Base-by-base conservation (phyloP, 148 eudicot species). In the Amaranthus palmeri region DNA sequence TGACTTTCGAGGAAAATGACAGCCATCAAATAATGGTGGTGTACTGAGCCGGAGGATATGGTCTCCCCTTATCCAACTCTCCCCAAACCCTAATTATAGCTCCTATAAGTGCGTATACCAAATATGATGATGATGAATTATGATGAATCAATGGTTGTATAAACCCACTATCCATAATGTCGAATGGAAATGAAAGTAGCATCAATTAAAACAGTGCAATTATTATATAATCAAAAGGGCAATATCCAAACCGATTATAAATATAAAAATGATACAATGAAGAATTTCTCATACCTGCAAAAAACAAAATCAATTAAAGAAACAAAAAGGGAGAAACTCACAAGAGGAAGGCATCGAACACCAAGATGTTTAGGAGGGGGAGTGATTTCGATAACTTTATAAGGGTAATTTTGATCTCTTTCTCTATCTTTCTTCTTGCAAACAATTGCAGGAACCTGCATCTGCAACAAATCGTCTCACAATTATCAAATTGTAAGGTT, bases 331-430 rank as follows among this genome's bases (percentile, higher is more conserved):
- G 47, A 50, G 63, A 45, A 51, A 43, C 88, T 86, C 74, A 91
- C 97, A 49, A 87, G 72, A 60, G 91, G 85, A 25, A 91, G 83
- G 81, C 91, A 85, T 48, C 97, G 97, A 71, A 83, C 55, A 68
- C 93, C 97, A 17, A 91, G 93, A 74, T 75, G 78, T 74, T 82
- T 87, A 71, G 97, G 97, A 55, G 97, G 91, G 54, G 97, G 97
- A 36, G 91, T 84, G 43, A 91, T 85, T 80, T 85, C 93, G 15
- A 90, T 81, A 67, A 90, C 96, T 81, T 88, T 90, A 65, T 90
- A 90, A 46, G 91, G 90, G 56, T 78, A 72, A 4, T 77, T 68
- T 9, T 87, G 81, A 17, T 82, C 84, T 69, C 80, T 80, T 81
- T 88, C 88, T 74, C 49, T 89, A 13, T 78, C 78, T 79, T 70